phyloP scores from a whole-genome alignment of 169 alveolate genomes.

The Plasmodium inui region DNA sequence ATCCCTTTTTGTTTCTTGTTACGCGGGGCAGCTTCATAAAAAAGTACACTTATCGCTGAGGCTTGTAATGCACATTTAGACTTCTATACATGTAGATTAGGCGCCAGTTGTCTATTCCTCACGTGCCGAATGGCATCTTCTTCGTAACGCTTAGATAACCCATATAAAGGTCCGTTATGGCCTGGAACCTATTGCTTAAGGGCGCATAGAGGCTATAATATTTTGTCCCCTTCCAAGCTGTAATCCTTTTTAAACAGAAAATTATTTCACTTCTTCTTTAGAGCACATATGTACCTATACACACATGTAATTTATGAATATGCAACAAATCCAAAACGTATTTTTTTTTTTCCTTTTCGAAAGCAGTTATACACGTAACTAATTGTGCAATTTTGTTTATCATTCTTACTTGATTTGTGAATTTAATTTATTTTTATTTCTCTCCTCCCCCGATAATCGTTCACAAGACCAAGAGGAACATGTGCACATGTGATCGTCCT shows the following conservation, averaged over 20 bases:
- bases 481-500: neutral
- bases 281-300: neutral
- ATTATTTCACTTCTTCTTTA: neutral
- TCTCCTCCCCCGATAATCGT: neutral
- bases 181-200: neutral
- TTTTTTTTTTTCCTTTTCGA: neutral
- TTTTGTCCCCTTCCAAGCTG: neutral
- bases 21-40: neutral
- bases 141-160: neutral
- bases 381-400: neutral
- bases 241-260: neutral
- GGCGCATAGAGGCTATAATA: neutral
- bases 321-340: neutral
- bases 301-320: neutral
- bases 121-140: neutral
- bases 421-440: neutral
- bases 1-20: neutral
- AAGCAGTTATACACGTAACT: neutral
- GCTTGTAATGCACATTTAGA: neutral
- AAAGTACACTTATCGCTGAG: neutral
- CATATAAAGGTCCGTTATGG: neutral
- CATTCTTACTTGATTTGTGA: neutral
- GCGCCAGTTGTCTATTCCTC: neutral
- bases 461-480: neutral
- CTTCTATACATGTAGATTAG: neutral